Conservation (phyloP, 139 green algal species). For the Astrephomene gubernaculifera region DNA sequence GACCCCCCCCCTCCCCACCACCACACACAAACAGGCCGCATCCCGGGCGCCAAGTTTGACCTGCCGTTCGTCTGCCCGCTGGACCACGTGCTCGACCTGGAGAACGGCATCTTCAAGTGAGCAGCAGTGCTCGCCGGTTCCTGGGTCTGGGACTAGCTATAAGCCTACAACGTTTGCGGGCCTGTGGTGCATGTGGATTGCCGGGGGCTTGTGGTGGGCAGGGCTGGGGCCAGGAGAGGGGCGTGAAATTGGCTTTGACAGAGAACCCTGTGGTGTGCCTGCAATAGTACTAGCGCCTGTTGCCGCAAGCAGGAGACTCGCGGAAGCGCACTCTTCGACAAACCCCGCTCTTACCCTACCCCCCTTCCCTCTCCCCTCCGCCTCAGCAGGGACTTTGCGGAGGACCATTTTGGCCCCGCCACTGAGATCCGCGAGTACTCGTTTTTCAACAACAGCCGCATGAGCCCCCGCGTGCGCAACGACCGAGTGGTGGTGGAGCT, state of each 20-base stretch:
- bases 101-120: slow-evolving; percentile 55
- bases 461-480: slow-evolving; percentile 8
- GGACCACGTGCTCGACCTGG: slow-evolving; percentile 94
- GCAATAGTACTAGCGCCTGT: too few species aligned
- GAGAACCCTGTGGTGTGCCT: too few species aligned
- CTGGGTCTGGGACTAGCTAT: too few species aligned
- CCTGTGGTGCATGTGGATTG: too few species aligned
- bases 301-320: too few species aligned
- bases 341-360: neutral
- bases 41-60: slow-evolving; percentile 82
- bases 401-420: slow-evolving; percentile 59
- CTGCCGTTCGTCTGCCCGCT: slow-evolving; percentile 89
- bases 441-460: slow-evolving; percentile 70
- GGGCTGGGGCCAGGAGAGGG: too few species aligned
- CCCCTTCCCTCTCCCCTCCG: neutral
- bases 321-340: too few species aligned
- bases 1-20: neutral
- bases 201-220: too few species aligned
- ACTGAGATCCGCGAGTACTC: slow-evolving; percentile 76
- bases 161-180: too few species aligned
- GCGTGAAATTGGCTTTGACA: too few species aligned
- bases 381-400: slow-evolving; percentile 2
- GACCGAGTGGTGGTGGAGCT: slow-evolving; percentile 51
- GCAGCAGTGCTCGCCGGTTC: neutral
- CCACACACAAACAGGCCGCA: slow-evolving; percentile 57